Evolutionary conservation across 495 filamentous ascomycete genomes (phyloP).

Genomic region (Trichoderma reesei): DNA sequence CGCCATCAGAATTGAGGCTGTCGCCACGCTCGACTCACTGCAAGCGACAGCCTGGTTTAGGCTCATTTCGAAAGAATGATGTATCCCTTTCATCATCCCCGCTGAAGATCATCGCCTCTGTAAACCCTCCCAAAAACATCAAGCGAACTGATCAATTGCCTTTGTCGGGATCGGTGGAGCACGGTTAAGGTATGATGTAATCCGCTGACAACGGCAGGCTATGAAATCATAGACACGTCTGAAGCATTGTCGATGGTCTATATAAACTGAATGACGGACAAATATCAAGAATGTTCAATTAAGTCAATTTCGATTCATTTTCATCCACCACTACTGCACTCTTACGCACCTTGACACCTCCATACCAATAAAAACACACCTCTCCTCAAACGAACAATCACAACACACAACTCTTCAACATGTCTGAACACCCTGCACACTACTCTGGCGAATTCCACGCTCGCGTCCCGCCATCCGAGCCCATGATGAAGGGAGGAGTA

Average conservation of each 20-base stretch:
- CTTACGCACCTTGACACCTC: too few species aligned
- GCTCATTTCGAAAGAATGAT: not conserved
- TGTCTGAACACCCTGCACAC: not conserved
- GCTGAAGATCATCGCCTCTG: not conserved
- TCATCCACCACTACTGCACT: too few species aligned
- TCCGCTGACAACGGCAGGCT: not conserved
- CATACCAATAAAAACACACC: too few species aligned
- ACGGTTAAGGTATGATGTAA: not conserved
- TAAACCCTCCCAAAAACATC: not conserved
- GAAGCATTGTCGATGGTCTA: not conserved
- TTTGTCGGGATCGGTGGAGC: not conserved
- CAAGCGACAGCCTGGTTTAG: not conserved
- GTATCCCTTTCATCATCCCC: not conserved
- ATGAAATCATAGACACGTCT: not conserved
- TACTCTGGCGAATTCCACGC: not conserved
- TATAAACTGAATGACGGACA: not conserved
- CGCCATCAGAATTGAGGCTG: not conserved
- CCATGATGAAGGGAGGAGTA: constrained; percentile 4
- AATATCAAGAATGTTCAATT: not conserved
- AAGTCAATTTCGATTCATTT: not conserved
- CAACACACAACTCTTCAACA: not conserved
- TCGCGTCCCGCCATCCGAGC: not conserved
- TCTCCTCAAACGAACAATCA: not conserved
- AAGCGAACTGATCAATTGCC: not conserved
- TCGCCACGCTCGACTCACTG: not conserved